Conservation (phyloP, 345 rosid species). For the Stellera chamaejasme region DNA sequence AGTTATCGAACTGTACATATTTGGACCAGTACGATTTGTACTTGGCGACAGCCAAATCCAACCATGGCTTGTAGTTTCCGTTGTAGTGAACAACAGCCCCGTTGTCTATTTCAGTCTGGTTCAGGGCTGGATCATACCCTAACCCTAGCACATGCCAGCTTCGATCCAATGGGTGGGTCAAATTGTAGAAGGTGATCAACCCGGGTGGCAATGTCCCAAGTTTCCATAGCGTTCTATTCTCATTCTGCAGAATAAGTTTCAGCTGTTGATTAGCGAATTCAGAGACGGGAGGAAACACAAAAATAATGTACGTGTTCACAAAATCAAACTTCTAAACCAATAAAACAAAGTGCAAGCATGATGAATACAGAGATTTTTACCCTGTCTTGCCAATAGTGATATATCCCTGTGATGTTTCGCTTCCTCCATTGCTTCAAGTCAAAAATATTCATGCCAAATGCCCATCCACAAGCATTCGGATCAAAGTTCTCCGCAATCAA, state of each 20-base stretch:
- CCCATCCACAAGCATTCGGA: constrained; percentile 94
- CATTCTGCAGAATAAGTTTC: constrained; percentile 54
- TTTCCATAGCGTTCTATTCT: constrained; percentile 96
- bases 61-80: constrained; percentile 98
- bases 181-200: constrained; percentile 86
- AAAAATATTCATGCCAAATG: constrained; percentile 97
- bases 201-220: constrained; percentile 96
- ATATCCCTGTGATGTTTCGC: constrained; percentile 81
- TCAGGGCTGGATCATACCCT: constrained; percentile 97
- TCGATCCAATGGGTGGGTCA: constrained; percentile 71
- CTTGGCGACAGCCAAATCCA: constrained; percentile 79
- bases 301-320: no score
- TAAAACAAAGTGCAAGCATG: background rate
- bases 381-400: constrained; percentile 95
- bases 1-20: constrained; percentile 62
- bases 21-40: constrained; percentile 86
- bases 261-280: constrained; percentile 6
- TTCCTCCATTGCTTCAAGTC: constrained; percentile 92
- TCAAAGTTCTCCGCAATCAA: constrained; percentile 59
- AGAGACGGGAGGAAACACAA: background rate
- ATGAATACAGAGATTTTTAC: constrained; percentile 24
- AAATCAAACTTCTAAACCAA: no score
- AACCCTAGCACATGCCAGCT: constrained; percentile 93
- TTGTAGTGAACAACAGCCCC: constrained; percentile 95
- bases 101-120: constrained; percentile 77